These are phyloP conservation scores for Cyphellophora attinorum DNA, from an alignment of 2,329 filamentous ascomycete genomes.

Conservation along the genomic window DNA sequence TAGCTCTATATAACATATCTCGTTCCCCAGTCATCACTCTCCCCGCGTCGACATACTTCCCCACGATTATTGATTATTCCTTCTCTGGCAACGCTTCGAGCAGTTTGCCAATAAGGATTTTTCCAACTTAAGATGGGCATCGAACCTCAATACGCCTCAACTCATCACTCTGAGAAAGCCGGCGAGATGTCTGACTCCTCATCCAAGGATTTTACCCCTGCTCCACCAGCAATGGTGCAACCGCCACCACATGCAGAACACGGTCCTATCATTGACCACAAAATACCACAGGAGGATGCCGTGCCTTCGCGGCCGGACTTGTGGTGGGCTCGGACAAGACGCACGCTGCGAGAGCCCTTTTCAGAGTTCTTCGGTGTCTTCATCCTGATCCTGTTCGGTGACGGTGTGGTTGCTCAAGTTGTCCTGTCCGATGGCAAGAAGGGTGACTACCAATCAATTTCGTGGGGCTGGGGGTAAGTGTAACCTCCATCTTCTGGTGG, in stretches of 20 bases:
- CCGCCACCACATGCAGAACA: slow-evolving; percentile 18
- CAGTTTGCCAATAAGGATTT: no score
- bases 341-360: slow-evolving; percentile 47
- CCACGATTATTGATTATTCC: no score
- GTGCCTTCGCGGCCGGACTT: slow-evolving; percentile 22
- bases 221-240: neutral
- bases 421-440: slow-evolving; percentile 42
- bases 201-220: neutral
- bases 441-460: slow-evolving; percentile 42
- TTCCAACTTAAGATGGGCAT: slow-evolving; percentile 1
- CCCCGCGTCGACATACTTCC: neutral
- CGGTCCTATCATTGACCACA: slow-evolving; percentile 23
- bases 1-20: no score
- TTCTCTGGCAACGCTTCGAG: no score
- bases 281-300: slow-evolving; percentile 21
- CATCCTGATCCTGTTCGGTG: slow-evolving; percentile 58
- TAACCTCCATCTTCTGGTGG: slow-evolving; percentile 5
- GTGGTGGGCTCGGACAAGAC: slow-evolving; percentile 46
- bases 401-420: slow-evolving; percentile 63
- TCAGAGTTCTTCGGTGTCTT: slow-evolving; percentile 62
- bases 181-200: slow-evolving; percentile 2
- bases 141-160: slow-evolving; percentile 5
- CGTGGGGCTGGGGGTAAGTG: slow-evolving; percentile 39
- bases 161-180: slow-evolving; percentile 8
- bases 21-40: neutral